Percentiles rank a stretch among this genome's conserved stretches.
These are phyloP conservation scores for Suhomyces coccinellae DNA, from an alignment of 1,139 yeast genomes.

Conservation along the genomic window DNA sequence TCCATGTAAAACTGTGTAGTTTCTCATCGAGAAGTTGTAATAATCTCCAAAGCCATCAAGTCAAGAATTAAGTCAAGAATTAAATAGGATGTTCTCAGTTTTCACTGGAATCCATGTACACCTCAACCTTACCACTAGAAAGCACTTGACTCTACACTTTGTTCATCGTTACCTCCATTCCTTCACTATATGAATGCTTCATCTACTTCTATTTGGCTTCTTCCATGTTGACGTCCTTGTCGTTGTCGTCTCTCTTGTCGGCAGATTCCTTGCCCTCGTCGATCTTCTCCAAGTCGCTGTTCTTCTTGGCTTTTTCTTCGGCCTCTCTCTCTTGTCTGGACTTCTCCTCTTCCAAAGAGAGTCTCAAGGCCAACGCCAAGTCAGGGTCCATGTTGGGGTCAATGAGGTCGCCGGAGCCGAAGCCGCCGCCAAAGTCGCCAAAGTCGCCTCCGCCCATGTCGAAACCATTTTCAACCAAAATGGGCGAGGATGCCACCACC, in stretches of 20 bases:
- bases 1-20: too few species aligned
- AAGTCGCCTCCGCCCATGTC: conserved; percentile 44
- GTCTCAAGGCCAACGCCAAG: conserved; percentile 87
- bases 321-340: conserved; percentile 70
- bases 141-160: too few species aligned
- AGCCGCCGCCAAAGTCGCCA: conserved; percentile 39
- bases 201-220: conserved; percentile 15
- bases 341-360: conserved; percentile 81
- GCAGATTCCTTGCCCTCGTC: conserved; percentile 24
- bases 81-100: too few species aligned
- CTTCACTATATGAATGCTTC: not conserved
- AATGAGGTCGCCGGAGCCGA: conserved; percentile 59
- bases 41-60: too few species aligned
- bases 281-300: conserved; percentile 32
- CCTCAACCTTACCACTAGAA: too few species aligned
- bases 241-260: conserved; percentile 20
- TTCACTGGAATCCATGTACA: too few species aligned
- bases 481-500: conserved; percentile 67
- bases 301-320: conserved; percentile 36
- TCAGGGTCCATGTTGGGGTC: conserved; percentile 98
- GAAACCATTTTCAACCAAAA: conserved; percentile 58
- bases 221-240: conserved; percentile 21
- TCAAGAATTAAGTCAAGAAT: too few species aligned
- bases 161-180: not conserved
- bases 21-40: too few species aligned